phyloP scores from a whole-genome alignment of 805 yeast genomes.

The Pichia californica region DNA sequence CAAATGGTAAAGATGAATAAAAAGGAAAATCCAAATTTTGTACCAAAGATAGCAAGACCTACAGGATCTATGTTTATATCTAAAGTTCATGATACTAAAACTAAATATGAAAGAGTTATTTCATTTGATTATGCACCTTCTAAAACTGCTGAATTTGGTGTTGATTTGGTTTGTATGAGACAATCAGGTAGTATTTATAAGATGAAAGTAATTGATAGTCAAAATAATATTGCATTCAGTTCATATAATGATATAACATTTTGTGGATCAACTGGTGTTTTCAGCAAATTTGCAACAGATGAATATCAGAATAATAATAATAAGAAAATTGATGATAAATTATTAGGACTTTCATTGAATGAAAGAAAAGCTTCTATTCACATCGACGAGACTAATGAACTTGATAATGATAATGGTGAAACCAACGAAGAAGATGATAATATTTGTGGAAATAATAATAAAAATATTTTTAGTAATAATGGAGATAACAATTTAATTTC shows the following conservation, averaged over 20 bases:
- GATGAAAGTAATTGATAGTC: conserved; percentile 67
- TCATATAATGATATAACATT: conserved; percentile 61
- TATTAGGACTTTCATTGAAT: conserved; percentile 1
- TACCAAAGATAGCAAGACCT: conserved; percentile 14
- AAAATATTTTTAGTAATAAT: too few relatives aligned
- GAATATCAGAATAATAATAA: conserved; percentile 1
- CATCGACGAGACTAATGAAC: not conserved
- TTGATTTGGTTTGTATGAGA: conserved; percentile 78
- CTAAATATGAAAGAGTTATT: conserved; percentile 74
- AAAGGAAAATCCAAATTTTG: conserved; percentile 15
- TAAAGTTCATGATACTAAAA: conserved; percentile 63
- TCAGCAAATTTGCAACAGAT: conserved; percentile 36
- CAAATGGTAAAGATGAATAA: conserved; percentile 14
- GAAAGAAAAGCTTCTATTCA: not conserved
- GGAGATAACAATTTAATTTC: conserved; percentile 18
- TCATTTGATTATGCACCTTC: conserved; percentile 80
- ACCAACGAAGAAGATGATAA: conserved; percentile 3
- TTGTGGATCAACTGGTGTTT: conserved; percentile 52
- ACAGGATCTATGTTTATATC: conserved; percentile 67
- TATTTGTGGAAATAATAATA: conserved; percentile 28
- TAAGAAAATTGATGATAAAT: not conserved
- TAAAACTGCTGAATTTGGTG: conserved; percentile 39
- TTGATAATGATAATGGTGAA: not conserved
- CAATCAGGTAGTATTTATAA: conserved; percentile 84
- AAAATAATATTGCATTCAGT: conserved; percentile 56